phyloP scores from a whole-genome alignment of 169 alveolate species.

The Plasmodium relictum region DNA sequence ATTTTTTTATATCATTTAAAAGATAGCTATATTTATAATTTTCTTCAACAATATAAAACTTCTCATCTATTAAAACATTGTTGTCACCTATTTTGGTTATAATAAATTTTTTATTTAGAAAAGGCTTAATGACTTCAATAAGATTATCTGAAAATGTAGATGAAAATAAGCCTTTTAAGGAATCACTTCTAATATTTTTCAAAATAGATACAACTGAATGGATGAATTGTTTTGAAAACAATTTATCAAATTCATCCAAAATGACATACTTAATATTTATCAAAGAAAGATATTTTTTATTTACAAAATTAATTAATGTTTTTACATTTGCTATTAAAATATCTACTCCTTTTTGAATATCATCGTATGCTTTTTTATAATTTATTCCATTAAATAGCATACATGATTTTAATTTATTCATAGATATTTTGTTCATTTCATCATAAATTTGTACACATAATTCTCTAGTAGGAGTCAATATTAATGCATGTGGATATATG shows the following conservation, averaged over 20 bases:
- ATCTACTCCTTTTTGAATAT: conserved; percentile 54
- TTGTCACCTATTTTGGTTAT: conserved; percentile 50
- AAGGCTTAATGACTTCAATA: conserved; percentile 28
- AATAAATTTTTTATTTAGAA: conserved; percentile 47
- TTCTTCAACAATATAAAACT: conserved; percentile 65
- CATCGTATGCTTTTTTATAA: conserved; percentile 57
- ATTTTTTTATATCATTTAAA: conserved; percentile 5
- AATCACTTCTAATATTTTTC: conserved; percentile 46
- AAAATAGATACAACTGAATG: conserved; percentile 56
- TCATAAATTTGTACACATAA: conserved; percentile 89
- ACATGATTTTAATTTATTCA: conserved; percentile 45
- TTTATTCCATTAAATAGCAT: conserved; percentile 51
- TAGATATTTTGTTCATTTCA: conserved; percentile 75
- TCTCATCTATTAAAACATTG: conserved; percentile 27
- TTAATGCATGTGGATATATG: conserved; percentile 74
- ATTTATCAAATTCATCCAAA: conserved; percentile 69
- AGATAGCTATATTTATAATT: conserved; percentile 14
- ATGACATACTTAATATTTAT: conserved; percentile 43
- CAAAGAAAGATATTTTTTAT: conserved; percentile 49
- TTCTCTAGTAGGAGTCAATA: conserved; percentile 93
- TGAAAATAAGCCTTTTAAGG: conserved; percentile 61
- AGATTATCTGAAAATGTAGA: conserved; percentile 53
- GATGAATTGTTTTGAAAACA: conserved; percentile 51
- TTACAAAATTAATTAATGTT: conserved; percentile 71
- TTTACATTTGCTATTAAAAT: conserved; percentile 58